Conservation (phyloP, 2,329 filamentous ascomycete species). For the Botrytis porri region DNA sequence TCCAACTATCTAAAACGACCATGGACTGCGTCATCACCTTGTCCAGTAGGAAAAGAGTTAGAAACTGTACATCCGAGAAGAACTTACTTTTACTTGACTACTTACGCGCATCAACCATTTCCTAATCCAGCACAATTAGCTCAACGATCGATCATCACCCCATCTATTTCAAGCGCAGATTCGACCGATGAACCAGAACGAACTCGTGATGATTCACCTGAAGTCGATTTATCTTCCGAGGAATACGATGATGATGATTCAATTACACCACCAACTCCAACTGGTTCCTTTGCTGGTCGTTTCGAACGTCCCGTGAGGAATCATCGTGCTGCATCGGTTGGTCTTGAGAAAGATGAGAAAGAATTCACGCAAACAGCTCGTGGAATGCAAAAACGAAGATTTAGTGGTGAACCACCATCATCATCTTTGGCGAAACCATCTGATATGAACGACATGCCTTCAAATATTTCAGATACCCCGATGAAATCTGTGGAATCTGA, state of each 20-base stretch:
- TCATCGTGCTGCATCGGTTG: constrained; percentile 76
- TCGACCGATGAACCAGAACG: constrained; percentile 67
- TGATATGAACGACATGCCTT: constrained; percentile 30
- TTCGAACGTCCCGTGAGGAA: constrained; percentile 51
- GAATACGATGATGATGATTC: constrained; percentile 77
- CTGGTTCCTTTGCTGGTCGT: constrained; percentile 58
- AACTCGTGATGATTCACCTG: constrained; percentile 59
- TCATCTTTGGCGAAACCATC: constrained; percentile 51
- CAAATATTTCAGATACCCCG: constrained; percentile 26
- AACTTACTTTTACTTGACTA: constrained; percentile 95
- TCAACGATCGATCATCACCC: constrained; percentile 69
- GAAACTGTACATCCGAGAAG: constrained; percentile 89
- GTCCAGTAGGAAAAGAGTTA: constrained; percentile 88
- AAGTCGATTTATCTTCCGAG: constrained; percentile 84
- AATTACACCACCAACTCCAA: constrained; percentile 58
- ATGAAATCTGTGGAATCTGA: constrained; percentile 33
- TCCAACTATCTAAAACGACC: constrained; percentile 85
- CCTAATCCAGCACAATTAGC: constrained; percentile 59
- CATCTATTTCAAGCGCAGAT: constrained; percentile 71
- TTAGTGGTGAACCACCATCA: constrained; percentile 48
- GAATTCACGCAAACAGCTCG: constrained; percentile 96
- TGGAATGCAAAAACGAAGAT: constrained; percentile 64
- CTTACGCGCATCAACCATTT: constrained; percentile 77
- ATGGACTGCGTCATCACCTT: constrained; percentile 74
- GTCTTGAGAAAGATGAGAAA: constrained; percentile 88